phyloP scores from a whole-genome alignment of 441 rosid genomes.

The Macaranga tanarius region DNA sequence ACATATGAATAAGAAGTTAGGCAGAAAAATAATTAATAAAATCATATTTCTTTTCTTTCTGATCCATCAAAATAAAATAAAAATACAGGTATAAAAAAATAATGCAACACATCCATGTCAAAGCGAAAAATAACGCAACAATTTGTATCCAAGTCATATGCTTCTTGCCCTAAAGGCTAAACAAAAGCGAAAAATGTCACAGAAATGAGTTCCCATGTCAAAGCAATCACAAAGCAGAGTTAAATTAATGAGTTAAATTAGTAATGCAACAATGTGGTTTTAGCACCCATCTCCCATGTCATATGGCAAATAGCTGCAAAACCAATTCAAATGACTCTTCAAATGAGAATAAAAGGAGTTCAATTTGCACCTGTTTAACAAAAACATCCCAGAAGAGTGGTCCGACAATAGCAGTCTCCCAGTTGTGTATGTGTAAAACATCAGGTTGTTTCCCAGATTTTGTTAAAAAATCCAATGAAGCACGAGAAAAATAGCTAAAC shows the following conservation, averaged over 20 bases:
- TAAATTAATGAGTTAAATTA: no score
- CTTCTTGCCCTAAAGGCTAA: conserved; percentile 3
- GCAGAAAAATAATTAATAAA: conserved; percentile 13
- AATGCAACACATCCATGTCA: background rate
- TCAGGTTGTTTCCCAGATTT: conserved; percentile 87
- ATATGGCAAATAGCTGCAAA: background rate
- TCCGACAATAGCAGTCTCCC: conserved; percentile 85
- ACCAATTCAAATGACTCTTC: background rate
- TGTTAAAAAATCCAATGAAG: conserved; percentile 77
- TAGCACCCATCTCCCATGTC: no score
- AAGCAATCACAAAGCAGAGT: background rate
- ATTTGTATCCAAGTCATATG: background rate
- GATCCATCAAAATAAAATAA: conserved; percentile 16
- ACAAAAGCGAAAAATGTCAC: background rate
- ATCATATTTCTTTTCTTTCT: conserved; percentile 9
- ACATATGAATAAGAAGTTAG: conserved; percentile 11
- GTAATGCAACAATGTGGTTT: no score
- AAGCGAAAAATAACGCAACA: no score
- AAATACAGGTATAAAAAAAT: background rate
- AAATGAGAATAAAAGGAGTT: conserved; percentile 1
- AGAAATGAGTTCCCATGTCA: background rate
- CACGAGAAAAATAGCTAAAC: conserved; percentile 83
- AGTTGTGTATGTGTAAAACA: conserved; percentile 76
- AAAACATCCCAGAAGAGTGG: conserved; percentile 90
- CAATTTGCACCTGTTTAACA: conserved; percentile 55